Conservation (phyloP, 176 grass and related monocot genomes). For the Alloteropsis semialata region DNA sequence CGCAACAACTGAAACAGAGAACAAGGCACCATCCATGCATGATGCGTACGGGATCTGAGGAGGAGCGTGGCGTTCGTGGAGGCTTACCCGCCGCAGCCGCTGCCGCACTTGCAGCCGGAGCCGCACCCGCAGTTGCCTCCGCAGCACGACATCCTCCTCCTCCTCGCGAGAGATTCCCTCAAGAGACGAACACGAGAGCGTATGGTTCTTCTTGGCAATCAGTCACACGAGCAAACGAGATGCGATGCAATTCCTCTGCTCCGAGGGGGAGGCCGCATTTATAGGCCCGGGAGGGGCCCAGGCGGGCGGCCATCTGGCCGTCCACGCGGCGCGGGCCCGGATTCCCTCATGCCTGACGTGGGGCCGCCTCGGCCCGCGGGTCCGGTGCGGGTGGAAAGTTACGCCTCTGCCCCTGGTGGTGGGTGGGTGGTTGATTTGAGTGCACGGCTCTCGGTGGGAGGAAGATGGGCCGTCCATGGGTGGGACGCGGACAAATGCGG, state of each 20-base stretch:
- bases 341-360: not conserved
- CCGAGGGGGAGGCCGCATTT: not conserved
- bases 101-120: slow-evolving; percentile 70
- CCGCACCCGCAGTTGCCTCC: slow-evolving; percentile 94
- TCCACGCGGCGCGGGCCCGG: slow-evolving; percentile 14
- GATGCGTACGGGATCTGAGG: not conserved
- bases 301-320: slow-evolving; percentile 6
- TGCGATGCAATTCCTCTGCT: not conserved
- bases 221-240: accelerated
- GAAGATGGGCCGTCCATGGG: not conserved
- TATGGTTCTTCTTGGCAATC: not conserved
- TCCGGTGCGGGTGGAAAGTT: not conserved
- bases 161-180: not conserved
- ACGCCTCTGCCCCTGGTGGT: not conserved
- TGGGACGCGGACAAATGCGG: not conserved
- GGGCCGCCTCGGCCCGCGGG: not conserved
- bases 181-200: not conserved
- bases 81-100: slow-evolving; percentile 71
- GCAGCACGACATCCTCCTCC: slow-evolving; percentile 96
- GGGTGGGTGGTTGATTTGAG: not conserved
- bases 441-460: not conserved
- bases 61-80: not conserved
- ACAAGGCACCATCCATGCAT: not conserved
- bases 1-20: no score
- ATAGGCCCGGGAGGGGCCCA: not conserved